Evolutionary conservation across 2,329 filamentous ascomycete species (phyloP).

Genomic region (Aspergillus eucalypticola): DNA sequence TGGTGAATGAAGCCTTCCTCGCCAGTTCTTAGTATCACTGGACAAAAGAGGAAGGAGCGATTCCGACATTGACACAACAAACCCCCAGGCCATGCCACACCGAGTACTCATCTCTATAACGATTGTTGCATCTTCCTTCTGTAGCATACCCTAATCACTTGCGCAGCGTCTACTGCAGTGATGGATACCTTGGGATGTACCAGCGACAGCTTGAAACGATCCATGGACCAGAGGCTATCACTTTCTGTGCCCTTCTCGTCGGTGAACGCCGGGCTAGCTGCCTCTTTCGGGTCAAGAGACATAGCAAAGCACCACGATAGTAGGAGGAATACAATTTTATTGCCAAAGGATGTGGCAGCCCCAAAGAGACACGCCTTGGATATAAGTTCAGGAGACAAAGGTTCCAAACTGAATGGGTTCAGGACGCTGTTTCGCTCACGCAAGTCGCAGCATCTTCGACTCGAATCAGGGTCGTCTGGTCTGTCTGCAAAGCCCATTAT

Average conservation of each 20-base stretch:
- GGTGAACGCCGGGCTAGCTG: neutral
- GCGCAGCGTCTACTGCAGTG: neutral
- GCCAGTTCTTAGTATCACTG: neutral
- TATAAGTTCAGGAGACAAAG: constrained; percentile 1
- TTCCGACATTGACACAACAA: neutral
- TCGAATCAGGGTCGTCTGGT: neutral
- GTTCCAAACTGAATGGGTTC: constrained; percentile 19
- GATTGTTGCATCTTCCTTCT: neutral
- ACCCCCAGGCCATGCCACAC: neutral
- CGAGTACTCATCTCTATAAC: neutral
- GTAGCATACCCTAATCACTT: neutral
- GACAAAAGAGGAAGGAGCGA: constrained; percentile 8
- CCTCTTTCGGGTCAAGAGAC: neutral
- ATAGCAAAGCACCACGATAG: neutral
- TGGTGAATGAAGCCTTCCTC: constrained; percentile 4
- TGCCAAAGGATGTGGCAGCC: neutral
- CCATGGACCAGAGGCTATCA: neutral
- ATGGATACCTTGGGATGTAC: neutral
- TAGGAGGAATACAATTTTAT: neutral
- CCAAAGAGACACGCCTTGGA: neutral
- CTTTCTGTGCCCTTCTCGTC: neutral
- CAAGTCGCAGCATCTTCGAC: constrained; percentile 13
- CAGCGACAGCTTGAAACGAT: neutral
- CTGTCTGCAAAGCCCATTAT: neutral
- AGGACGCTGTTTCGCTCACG: constrained; percentile 21